Conservation (phyloP, 192 early-diverging fungal species). For the Podila epicladia region DNA sequence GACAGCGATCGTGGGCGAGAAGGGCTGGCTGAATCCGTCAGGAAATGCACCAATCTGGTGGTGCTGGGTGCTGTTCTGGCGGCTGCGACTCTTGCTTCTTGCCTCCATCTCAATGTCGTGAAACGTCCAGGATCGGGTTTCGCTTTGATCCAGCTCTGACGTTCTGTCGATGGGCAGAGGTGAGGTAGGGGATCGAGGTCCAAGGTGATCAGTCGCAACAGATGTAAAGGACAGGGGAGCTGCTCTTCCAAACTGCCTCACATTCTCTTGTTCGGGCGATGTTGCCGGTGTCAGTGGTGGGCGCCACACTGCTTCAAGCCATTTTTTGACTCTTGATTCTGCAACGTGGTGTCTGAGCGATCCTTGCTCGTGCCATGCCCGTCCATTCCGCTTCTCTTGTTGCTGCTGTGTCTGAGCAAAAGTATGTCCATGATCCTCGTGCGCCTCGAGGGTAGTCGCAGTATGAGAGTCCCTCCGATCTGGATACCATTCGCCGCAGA, state of each 20-base stretch:
- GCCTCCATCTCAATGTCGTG: constrained; percentile 45
- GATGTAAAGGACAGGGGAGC: neutral
- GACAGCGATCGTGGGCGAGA: neutral
- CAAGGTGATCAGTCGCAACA: neutral
- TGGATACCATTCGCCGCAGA: constrained; percentile 46
- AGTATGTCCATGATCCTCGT: neutral
- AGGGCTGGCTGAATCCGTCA: neutral
- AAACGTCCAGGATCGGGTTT: constrained; percentile 13
- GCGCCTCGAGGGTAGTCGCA: neutral
- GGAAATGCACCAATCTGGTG: neutral
- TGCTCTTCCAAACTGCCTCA: constrained; percentile 24
- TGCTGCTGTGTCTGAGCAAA: neutral
- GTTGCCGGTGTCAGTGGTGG: constrained; percentile 42
- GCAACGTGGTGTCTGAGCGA: constrained; percentile 47
- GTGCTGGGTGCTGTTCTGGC: constrained; percentile 25
- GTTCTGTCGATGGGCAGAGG: neutral
- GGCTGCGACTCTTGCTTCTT: constrained; percentile 32
- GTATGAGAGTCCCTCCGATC: constrained; percentile 10
- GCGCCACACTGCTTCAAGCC: constrained; percentile 34
- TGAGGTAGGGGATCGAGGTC: too few relatives aligned
- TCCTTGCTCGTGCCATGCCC: constrained; percentile 47
- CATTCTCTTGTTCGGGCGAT: constrained; percentile 32
- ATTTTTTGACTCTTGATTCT: constrained; percentile 45
- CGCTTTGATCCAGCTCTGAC: neutral
- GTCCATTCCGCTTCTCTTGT: constrained; percentile 13